Conservation (phyloP, 192 early-diverging fungal species). For the Gonapodya sp. region DNA sequence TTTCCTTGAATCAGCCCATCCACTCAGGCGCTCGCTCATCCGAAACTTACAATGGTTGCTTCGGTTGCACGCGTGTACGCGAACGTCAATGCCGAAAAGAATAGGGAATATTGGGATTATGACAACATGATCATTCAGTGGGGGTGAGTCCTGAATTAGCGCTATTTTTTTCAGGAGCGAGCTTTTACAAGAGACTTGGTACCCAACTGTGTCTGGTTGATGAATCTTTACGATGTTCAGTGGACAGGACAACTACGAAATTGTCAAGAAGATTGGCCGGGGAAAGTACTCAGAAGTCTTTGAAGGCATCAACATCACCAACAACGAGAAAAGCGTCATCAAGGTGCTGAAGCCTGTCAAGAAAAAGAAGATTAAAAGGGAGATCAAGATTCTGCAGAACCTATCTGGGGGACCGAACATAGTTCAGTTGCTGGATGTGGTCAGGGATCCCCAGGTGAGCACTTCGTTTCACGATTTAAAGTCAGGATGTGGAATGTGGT, state of each 20-base stretch:
- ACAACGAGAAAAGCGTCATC: conserved; percentile 86
- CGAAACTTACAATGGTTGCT: conserved; percentile 6
- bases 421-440: conserved; percentile 84
- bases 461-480: not conserved
- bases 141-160: conserved; percentile 77
- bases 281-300: conserved; percentile 99
- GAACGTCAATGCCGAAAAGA: conserved; percentile 72
- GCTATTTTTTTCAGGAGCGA: too few species aligned
- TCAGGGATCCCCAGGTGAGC: conserved; percentile 78
- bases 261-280: conserved; percentile 92
- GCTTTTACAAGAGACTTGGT: conserved; percentile 11
- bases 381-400: conserved; percentile 98
- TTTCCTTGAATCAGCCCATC: too few species aligned
- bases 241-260: conserved; percentile 93
- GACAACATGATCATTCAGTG: conserved; percentile 86
- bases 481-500: too few species aligned
- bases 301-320: conserved; percentile 90
- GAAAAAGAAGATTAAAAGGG: conserved; percentile 99
- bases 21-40: too few species aligned
- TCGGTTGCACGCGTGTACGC: conserved; percentile 77
- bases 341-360: conserved; percentile 99
- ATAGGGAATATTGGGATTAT: conserved; percentile 91
- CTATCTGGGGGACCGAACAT: conserved; percentile 90
- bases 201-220: not conserved
- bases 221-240: conserved; percentile 23